These are phyloP conservation scores for Glomus cerebriforme DNA, from an alignment of 192 early-diverging fungal genomes.

Conservation along the genomic window DNA sequence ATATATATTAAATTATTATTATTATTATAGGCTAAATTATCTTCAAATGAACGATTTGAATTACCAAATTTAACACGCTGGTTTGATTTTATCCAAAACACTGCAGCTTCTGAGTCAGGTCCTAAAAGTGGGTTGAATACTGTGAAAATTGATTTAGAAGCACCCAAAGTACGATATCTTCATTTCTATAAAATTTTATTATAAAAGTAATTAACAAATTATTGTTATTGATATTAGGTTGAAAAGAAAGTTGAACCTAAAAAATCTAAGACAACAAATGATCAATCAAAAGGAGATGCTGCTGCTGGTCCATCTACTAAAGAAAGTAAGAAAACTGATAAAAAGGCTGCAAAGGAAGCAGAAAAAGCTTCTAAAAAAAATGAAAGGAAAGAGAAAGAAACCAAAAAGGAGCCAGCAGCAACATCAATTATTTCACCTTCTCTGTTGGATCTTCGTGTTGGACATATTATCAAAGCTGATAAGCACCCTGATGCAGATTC, in stretches of 20 bases:
- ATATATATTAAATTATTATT: not conserved
- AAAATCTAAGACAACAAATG: conserved; percentile 47
- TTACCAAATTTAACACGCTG: conserved; percentile 68
- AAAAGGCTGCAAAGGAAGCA: conserved; percentile 36
- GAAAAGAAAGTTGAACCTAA: conserved; percentile 50
- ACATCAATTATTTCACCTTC: conserved; percentile 62
- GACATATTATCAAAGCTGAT: conserved; percentile 77
- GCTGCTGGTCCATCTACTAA: conserved; percentile 25
- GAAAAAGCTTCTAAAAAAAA: conserved; percentile 43
- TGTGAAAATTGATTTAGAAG: conserved; percentile 57
- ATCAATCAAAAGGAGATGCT: conserved; percentile 24
- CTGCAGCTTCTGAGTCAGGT: conserved; percentile 46
- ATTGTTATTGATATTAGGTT: not conserved
- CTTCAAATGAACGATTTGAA: conserved; percentile 59
- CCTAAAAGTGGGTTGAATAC: conserved; percentile 48
- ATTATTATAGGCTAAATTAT: conserved; percentile 44
- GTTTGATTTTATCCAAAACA: conserved; percentile 80
- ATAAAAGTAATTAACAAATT: not conserved
- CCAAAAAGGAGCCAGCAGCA: conserved; percentile 56
- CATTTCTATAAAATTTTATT: not conserved
- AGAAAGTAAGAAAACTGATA: conserved; percentile 37
- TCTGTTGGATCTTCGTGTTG: conserved; percentile 93
- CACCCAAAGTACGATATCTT: conserved; percentile 41
- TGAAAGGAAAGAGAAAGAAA: conserved; percentile 64
- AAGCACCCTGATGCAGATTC: conserved; percentile 97